Evolutionary conservation across 1,139 yeast genomes (phyloP).

Genomic region (Pichia sp.): DNA sequence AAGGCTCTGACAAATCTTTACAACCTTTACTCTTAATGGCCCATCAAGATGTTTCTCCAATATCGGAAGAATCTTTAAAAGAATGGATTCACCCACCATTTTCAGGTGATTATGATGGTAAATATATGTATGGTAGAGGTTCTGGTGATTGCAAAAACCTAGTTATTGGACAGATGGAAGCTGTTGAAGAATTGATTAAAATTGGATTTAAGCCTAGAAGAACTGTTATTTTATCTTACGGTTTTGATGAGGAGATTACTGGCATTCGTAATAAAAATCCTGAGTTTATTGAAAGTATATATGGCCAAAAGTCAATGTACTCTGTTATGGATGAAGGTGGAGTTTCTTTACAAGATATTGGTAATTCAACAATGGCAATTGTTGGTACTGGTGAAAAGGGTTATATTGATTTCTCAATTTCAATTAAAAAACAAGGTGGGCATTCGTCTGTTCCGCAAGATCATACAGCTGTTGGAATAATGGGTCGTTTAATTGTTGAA

Average conservation of each 20-base stretch:
- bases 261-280: slow-evolving; percentile 36
- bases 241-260: slow-evolving; percentile 48
- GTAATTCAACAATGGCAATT: slow-evolving; percentile 38
- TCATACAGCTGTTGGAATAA: slow-evolving; percentile 47
- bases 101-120: slow-evolving; percentile 42
- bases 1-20: slow-evolving; percentile 45
- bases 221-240: slow-evolving; percentile 44
- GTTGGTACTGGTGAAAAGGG: slow-evolving; percentile 54
- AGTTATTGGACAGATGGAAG: slow-evolving; percentile 41
- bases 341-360: slow-evolving; percentile 33
- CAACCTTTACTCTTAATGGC: slow-evolving; percentile 47
- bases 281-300: slow-evolving; percentile 34
- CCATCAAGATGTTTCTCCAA: slow-evolving; percentile 54
- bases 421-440: slow-evolving; percentile 46
- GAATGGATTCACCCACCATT: slow-evolving; percentile 47
- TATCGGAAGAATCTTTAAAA: slow-evolving; percentile 39
- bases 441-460: slow-evolving; percentile 49
- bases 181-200: slow-evolving; percentile 40
- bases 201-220: slow-evolving; percentile 42
- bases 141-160: slow-evolving; percentile 46
- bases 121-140: slow-evolving; percentile 45
- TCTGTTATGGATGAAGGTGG: slow-evolving; percentile 49
- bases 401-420: slow-evolving; percentile 38
- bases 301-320: slow-evolving; percentile 42
- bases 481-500: slow-evolving; percentile 39